Conservation (phyloP, 164 flowering plant species). For the Aristolochia californica region DNA sequence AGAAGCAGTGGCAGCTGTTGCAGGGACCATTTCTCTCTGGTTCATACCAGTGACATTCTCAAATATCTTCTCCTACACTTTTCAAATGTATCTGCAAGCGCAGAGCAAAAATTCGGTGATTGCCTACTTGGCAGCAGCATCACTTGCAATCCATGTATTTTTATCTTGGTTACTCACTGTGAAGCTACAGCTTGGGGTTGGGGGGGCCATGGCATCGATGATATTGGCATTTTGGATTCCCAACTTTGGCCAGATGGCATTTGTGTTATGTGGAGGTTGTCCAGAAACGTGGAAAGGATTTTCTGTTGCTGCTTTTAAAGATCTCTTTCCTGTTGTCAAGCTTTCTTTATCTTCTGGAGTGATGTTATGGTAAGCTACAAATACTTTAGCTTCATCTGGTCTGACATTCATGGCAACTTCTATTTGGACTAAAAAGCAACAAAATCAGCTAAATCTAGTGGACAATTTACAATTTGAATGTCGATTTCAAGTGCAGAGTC, state of each 20-base stretch:
- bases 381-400: neutral
- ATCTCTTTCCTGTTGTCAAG: slow-evolving; percentile 43
- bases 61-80: slow-evolving; percentile 26
- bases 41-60: slow-evolving; percentile 28
- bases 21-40: slow-evolving; percentile 27
- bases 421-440: too few species aligned
- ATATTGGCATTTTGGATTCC: slow-evolving; percentile 37
- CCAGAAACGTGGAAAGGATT: slow-evolving; percentile 53
- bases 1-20: slow-evolving; percentile 18
- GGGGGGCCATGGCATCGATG: slow-evolving; percentile 35
- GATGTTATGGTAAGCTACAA: slow-evolving; percentile 45
- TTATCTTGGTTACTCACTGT: slow-evolving; percentile 38
- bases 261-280: slow-evolving; percentile 30
- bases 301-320: slow-evolving; percentile 37
- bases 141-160: slow-evolving; percentile 26
- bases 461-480: too few species aligned
- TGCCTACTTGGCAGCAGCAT: slow-evolving; percentile 27
- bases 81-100: slow-evolving; percentile 44
- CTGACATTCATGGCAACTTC: too few species aligned
- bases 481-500: too few species aligned
- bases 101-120: slow-evolving; percentile 46
- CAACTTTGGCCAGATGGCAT: slow-evolving; percentile 28
- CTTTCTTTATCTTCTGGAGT: slow-evolving; percentile 54
- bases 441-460: too few species aligned
- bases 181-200: slow-evolving; percentile 20